Evolutionary conservation across 345 rosid genomes (phyloP).

Genomic region (Citrus cavaleriei): DNA sequence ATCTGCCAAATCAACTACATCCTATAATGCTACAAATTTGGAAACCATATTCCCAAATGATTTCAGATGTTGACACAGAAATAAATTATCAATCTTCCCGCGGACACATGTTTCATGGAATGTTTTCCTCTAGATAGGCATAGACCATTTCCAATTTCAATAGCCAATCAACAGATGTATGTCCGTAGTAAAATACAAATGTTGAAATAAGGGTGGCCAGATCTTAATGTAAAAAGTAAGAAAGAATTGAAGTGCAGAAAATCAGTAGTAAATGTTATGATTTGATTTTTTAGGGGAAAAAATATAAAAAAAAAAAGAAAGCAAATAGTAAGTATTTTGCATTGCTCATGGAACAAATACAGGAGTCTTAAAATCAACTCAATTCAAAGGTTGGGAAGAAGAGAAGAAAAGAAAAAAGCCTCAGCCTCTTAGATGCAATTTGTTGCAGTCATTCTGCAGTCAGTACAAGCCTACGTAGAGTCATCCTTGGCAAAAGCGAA

Average conservation of each 20-base stretch:
- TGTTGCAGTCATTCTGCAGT: constrained; percentile 21
- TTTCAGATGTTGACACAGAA: background rate
- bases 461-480: constrained; percentile 48
- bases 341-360: background rate
- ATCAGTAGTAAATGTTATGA: too few species aligned
- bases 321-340: background rate
- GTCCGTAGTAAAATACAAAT: background rate
- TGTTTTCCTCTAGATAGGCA: background rate
- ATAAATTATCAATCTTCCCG: background rate
- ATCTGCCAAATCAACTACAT: background rate
- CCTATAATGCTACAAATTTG: background rate
- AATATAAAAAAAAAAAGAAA: too few species aligned
- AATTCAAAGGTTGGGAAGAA: background rate
- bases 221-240: background rate
- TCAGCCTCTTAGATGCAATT: constrained; percentile 20
- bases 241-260: background rate
- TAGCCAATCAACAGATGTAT: background rate
- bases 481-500: constrained; percentile 27
- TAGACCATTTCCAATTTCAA: background rate
- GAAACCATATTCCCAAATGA: background rate
- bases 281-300: too few species aligned
- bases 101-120: too few species aligned
- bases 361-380: background rate
- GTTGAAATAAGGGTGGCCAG: background rate
- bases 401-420: constrained; percentile 6